These are phyloP conservation scores for Populus pruinosa DNA, from an alignment of 345 rosid genomes.

Conservation along the genomic window DNA sequence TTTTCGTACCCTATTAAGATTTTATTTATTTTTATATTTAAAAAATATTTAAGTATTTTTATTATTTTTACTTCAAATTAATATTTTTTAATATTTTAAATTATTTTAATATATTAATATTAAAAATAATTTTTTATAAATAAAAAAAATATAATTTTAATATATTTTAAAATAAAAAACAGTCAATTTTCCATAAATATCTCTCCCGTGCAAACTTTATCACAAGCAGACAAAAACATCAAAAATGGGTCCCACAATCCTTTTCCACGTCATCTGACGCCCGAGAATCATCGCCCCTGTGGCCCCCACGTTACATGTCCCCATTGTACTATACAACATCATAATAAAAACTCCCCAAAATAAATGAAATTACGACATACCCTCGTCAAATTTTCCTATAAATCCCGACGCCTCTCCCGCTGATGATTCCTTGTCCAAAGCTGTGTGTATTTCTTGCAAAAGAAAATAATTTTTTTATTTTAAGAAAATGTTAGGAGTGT, in stretches of 20 bases:
- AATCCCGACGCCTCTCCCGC: neutral
- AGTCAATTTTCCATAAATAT: no score
- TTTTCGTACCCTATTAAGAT: no score
- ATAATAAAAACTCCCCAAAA: neutral
- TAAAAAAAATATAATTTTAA: no score
- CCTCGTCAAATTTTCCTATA: slow-evolving; percentile 22
- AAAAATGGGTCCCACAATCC: slow-evolving; percentile 7
- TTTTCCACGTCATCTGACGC: slow-evolving; percentile 23
- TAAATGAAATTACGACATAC: slow-evolving; percentile 11
- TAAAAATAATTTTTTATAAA: no score
- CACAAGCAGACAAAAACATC: slow-evolving; percentile 2
- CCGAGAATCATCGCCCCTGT: slow-evolving; percentile 37
- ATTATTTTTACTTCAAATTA: no score
- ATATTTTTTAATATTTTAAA: no score
- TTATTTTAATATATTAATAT: no score
- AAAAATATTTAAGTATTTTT: no score
- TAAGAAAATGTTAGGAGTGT: slow-evolving; percentile 74
- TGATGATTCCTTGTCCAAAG: slow-evolving; percentile 13
- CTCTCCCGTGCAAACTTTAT: neutral
- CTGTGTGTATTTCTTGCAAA: slow-evolving; percentile 5
- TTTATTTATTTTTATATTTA: no score
- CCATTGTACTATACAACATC: neutral
- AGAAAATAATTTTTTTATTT: neutral
- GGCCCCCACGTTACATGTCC: slow-evolving; percentile 24
- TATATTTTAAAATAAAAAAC: no score